Base-by-base conservation (phyloP, 2,329 filamentous ascomycete species). In the Camptophora hylomeconis region DNA sequence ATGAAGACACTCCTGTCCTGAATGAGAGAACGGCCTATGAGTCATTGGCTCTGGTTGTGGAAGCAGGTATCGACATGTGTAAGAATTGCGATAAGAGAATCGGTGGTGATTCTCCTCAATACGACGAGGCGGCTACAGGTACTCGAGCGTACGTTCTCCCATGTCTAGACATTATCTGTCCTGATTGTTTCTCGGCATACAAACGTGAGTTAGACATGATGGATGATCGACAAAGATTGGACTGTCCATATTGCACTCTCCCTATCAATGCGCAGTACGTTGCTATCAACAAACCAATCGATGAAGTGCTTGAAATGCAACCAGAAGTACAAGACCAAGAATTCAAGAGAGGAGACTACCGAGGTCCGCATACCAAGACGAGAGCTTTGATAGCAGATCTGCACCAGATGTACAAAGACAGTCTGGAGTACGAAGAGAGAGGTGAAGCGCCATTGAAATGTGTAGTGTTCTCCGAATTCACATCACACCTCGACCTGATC, bases 401-500 rank as follows among this genome's bases (percentile, higher is more conserved):
- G 5, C 53, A 79, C 2, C 61, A 65, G 28, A 72, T 73, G 28
- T 71, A 73, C 33, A 61, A 62, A 1, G 70, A 76, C 48, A 81
- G 73, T 35, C 64, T 67, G 20, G 46, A 51, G 24, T 36, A 48
- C 9, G 42, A 54, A 7, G 36, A 70, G 7, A 70, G 73, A 0
- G 57, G 69, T 7, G 72, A 86, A 46, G 69, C 72, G 1, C 86
- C 86, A 0, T 79, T 82, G 56, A 95, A 93, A 52, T 89, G 82
- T 15, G 84, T 98, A 9, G 75, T 98, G 5, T 95, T 95, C 55
- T 93, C 84, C 0, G 77, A 76, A n/a, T 95, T 89, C 86, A 95
- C 89, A 0, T 77, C 80, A 0, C 86, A 95, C 49, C 71, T 98
- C 10, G 86, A 95, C 50, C 69, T 98, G 12, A 92, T 98, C 42